Conservation (phyloP, 306 rosid genomes). For the Crotalaria pallida region DNA sequence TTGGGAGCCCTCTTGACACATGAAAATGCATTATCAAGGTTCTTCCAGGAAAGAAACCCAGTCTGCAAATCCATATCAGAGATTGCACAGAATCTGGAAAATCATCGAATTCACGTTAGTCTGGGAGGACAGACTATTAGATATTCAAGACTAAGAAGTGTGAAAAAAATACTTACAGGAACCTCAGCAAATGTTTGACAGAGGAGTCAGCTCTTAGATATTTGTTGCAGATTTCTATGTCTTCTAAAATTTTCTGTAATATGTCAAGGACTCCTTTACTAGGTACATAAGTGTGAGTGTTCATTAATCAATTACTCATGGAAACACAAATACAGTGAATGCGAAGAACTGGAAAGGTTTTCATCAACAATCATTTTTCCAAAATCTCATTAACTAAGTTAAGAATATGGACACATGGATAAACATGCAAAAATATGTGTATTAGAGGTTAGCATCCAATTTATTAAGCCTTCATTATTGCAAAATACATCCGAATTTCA, state of each 20-base stretch:
- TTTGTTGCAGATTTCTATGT: conserved; percentile 48
- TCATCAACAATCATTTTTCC: conserved; percentile 4
- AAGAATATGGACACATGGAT: background rate
- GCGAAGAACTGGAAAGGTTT: conserved; percentile 6
- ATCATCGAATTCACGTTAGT: conserved; percentile 26
- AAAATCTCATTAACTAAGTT: conserved; percentile 1
- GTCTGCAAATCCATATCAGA: conserved; percentile 68
- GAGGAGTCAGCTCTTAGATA: conserved; percentile 50
- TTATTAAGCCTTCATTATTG: background rate
- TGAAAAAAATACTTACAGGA: conserved; percentile 59
- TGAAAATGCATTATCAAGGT: conserved; percentile 64
- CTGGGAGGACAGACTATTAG: conserved; percentile 1
- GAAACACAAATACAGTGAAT: background rate
- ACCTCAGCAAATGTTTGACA: conserved; percentile 58
- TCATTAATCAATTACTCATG: background rate
- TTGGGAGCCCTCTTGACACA: conserved; percentile 71
- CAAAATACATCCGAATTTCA: conserved; percentile 1
- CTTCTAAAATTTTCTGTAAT: conserved; percentile 63
- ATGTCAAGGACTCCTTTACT: conserved; percentile 53
- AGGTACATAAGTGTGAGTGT: background rate
- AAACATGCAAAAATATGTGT: conserved; percentile 8
- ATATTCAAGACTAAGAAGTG: conserved; percentile 1
- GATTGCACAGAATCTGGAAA: conserved; percentile 65
- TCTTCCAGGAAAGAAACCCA: conserved; percentile 59
- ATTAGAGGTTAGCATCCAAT: background rate